Base-by-base conservation (phyloP, 768 basidiomycete genomes). In the Russula emetica region DNA sequence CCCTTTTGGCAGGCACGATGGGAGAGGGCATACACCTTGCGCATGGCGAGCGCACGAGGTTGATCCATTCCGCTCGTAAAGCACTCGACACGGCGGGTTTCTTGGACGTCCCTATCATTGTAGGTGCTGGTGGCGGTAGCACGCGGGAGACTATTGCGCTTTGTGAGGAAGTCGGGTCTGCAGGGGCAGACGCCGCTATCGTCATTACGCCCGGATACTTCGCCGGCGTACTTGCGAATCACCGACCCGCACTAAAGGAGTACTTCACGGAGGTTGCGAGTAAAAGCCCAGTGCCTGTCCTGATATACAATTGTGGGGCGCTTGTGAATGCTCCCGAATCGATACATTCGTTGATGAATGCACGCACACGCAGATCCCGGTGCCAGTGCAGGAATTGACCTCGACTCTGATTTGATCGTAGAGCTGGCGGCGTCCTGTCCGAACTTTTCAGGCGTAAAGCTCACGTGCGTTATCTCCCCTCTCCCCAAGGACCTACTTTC, bases 141-240 rank as follows among this genome's bases (percentile, higher is more conserved):
- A 94, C 92, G 11, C 82, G 88, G 57, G 92, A 91, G 72, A 92
- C 92, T 36, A 78, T 96, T 53, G 79, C 86, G 61, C 77, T 94
- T 24, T 83, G 83, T 64, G 81, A 82, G 42, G 86, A 90, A 72
- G 93, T 93, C 20, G 92, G 90, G 14, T 80, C 78, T 22, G 88
- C 89, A 26, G 94, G 95, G 30, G 94, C 95, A 6, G 92, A 96
- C 74, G 89, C 84, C 69, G 83, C 81, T 42, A 92, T 96, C 69
- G 88, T 92, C 66, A 94, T 96, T 71, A 79, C 85, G 24, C 87
- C 88, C 69, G 92, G 92, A 55, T 95, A 94, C 78, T 97, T 86
- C 71, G 88, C 92, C 34, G 90, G 91, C 9, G 87, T 80, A 14
- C 79, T 94, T 68, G 78, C 80, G 42, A 75, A 74, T 26, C 80